phyloP scores from a whole-genome alignment of 2,329 filamentous ascomycete species.

The Chaetomium sp. region DNA sequence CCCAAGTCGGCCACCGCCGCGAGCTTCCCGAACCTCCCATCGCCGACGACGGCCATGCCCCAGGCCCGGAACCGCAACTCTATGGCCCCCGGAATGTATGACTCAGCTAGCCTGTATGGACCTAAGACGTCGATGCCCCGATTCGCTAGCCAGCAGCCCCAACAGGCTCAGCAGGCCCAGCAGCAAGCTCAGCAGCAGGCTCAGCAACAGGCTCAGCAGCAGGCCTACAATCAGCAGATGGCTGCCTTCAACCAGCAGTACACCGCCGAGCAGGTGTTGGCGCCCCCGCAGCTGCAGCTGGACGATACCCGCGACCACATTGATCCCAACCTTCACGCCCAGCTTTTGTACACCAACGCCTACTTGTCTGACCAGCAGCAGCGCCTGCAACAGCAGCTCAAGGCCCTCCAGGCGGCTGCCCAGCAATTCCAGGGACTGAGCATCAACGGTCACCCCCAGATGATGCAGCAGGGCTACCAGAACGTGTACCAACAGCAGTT shows the following conservation, averaged over 20 bases:
- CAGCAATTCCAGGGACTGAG: slow-evolving; percentile 81
- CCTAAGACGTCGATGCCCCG: slow-evolving; percentile 62
- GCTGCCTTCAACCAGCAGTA: slow-evolving; percentile 49
- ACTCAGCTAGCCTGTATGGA: slow-evolving; percentile 48
- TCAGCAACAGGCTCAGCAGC: slow-evolving; percentile 39
- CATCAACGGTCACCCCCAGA: slow-evolving; percentile 56
- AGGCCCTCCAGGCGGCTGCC: slow-evolving; percentile 78
- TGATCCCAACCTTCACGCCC: slow-evolving; percentile 84
- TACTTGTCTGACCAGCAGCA: slow-evolving; percentile 95
- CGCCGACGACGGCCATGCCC: slow-evolving; percentile 46
- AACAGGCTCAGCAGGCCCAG: slow-evolving; percentile 36
- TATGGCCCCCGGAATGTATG: slow-evolving; percentile 49
- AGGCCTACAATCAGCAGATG: slow-evolving; percentile 29
- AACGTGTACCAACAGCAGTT: slow-evolving; percentile 53
- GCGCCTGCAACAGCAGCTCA: slow-evolving; percentile 88
- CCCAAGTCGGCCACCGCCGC: slow-evolving; percentile 80
- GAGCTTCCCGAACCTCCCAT: slow-evolving; percentile 68
- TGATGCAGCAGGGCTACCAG: slow-evolving; percentile 61
- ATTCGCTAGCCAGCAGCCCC: slow-evolving; percentile 41
- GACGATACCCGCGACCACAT: slow-evolving; percentile 71
- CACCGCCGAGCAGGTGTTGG: slow-evolving; percentile 87
- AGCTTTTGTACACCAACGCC: slow-evolving; percentile 86
- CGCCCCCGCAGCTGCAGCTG: slow-evolving; percentile 78
- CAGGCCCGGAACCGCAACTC: slow-evolving; percentile 48
- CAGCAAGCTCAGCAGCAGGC: slow-evolving; percentile 36